phyloP scores from a whole-genome alignment of 148 eudicot genomes.

The Limonium bicolor region DNA sequence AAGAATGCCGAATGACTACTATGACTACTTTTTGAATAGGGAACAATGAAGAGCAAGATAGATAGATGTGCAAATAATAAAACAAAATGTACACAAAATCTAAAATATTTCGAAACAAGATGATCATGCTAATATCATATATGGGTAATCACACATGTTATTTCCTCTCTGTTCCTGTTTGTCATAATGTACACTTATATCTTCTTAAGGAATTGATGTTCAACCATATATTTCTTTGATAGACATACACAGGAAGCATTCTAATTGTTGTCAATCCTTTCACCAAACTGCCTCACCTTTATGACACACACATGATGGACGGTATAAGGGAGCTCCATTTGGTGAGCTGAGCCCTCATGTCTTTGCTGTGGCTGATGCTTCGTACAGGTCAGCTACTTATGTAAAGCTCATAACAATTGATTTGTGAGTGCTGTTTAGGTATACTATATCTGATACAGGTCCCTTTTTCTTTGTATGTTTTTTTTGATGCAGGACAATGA shows the following conservation, averaged over 20 bases:
- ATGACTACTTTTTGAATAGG: too few species aligned
- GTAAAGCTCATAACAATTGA: background rate
- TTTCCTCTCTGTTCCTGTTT: too few species aligned
- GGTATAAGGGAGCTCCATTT: constrained; percentile 93
- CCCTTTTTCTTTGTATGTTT: background rate
- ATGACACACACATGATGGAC: constrained; percentile 96
- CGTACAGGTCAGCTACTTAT: constrained; percentile 77
- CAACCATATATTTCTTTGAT: constrained; percentile 10
- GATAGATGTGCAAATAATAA: too few species aligned
- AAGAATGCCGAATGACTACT: too few species aligned
- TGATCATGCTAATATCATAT: too few species aligned
- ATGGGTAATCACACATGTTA: too few species aligned
- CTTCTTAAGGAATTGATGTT: too few species aligned
- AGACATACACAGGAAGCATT: constrained; percentile 99
- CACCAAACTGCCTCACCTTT: constrained; percentile 93
- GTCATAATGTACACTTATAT: too few species aligned
- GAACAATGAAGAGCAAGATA: too few species aligned
- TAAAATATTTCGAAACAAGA: too few species aligned
- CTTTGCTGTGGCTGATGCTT: constrained; percentile 97
- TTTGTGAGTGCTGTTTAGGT: background rate
- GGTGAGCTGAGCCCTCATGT: constrained; percentile 99
- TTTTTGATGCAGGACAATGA: constrained; percentile 69
- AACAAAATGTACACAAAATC: too few species aligned
- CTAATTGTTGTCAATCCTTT: constrained; percentile 97
- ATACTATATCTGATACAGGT: background rate